These are phyloP conservation scores for Sphagnurus paluster DNA, from an alignment of 1,284 basidiomycete genomes.

Conservation along the genomic window DNA sequence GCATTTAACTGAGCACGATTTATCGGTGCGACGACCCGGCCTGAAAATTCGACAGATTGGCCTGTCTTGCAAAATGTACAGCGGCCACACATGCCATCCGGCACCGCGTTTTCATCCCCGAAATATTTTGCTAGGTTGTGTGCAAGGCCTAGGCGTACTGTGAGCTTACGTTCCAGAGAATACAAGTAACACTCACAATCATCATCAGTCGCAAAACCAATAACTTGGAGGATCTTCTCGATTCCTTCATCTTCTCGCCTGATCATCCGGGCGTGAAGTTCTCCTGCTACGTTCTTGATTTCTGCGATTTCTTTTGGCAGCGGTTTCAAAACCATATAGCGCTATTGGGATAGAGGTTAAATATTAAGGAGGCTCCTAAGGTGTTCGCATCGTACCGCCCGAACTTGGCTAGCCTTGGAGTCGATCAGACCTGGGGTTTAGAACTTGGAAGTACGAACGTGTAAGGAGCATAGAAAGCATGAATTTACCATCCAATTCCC, in stretches of 20 bases:
- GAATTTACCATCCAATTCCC: conserved; percentile 16
- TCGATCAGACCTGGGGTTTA: conserved; percentile 9
- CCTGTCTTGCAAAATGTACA: conserved; percentile 48
- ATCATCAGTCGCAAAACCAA: conserved; percentile 43
- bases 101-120: conserved; percentile 43
- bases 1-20: conserved; percentile 33
- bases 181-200: conserved; percentile 36
- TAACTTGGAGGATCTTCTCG: conserved; percentile 14
- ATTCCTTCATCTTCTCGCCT: conserved; percentile 16
- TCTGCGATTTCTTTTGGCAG: conserved; percentile 11
- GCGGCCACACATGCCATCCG: conserved; percentile 39
- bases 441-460: background rate
- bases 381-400: conserved; percentile 9
- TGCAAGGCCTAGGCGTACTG: conserved; percentile 37
- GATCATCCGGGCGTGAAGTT: conserved; percentile 13
- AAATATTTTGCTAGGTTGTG: conserved; percentile 47
- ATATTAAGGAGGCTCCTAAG: background rate
- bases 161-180: background rate
- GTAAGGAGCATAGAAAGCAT: background rate
- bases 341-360: conserved; percentile 2
- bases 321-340: conserved; percentile 13
- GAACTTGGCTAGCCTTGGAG: conserved; percentile 17
- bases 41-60: conserved; percentile 35
- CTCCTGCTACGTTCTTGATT: conserved; percentile 12
- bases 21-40: conserved; percentile 26